Evolutionary conservation across 1,284 basidiomycete genomes (phyloP).

Genomic region (Malassezia psittaci): DNA sequence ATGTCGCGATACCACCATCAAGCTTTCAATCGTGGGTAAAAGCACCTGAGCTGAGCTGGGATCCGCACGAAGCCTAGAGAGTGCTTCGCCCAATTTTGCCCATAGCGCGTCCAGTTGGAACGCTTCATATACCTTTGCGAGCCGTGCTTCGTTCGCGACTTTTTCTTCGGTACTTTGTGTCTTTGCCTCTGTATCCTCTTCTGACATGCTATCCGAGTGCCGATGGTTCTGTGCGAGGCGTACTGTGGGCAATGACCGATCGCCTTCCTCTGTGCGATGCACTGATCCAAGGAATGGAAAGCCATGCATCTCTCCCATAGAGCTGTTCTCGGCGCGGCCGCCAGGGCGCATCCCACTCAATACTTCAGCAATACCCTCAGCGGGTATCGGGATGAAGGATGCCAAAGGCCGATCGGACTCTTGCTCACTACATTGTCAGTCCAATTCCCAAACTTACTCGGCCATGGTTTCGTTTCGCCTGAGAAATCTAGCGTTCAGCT

Average conservation of each 20-base stretch:
- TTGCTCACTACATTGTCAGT: constrained; percentile 8
- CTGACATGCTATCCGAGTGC: not conserved
- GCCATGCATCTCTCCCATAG: not conserved
- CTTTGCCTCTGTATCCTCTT: not conserved
- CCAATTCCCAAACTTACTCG: constrained; percentile 5
- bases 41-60: constrained; percentile 41
- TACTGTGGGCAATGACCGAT: too few species aligned
- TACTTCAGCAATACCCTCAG: constrained; percentile 6
- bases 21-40: constrained; percentile 46
- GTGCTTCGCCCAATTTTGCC: constrained; percentile 36
- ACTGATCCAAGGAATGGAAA: not conserved
- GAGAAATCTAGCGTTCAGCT: not conserved
- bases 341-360: not conserved
- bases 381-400: constrained; percentile 3
- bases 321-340: not conserved
- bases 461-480: constrained; percentile 5
- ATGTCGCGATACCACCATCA: constrained; percentile 98
- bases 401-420: not conserved
- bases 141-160: constrained; percentile 46
- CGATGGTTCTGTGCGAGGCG: not conserved
- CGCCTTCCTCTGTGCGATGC: too few species aligned
- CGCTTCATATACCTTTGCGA: constrained; percentile 41
- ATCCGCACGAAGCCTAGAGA: constrained; percentile 37
- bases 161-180: not conserved
- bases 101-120: constrained; percentile 41